Base-by-base conservation (phyloP, 768 basidiomycete genomes). In the Pisolithus orientalis region DNA sequence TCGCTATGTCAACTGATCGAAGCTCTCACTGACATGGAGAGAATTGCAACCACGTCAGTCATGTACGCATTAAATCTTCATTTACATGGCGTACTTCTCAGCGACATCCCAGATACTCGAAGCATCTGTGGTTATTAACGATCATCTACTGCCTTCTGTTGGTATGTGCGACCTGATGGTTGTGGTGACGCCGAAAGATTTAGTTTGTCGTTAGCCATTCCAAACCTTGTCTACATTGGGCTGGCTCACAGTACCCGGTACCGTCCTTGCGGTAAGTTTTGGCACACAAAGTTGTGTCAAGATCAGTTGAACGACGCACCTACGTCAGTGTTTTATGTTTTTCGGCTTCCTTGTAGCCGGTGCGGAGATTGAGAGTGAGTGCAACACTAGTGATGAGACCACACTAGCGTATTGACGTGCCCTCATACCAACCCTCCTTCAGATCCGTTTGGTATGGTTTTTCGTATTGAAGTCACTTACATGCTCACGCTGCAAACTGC, bases 281-380 rank as follows among this genome's bases (percentile, higher is more conserved):
- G 27, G 25, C 2, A 34, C 9, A n/a, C 31, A 16, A 4, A 17
- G 14, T 14, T 21, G 31, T 42, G 14, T 16, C 21, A 2, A 32
- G 9, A 6, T 32, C 13, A 13, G 5, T 17, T 29, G 24, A 42
- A 47, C 40, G 31, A n/a, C 11, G 32, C 37, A 50, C 9, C 29
- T 29, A 11, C 6, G 4, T 40, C 59, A 85, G 79, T 74, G 74
- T 54, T 84, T 85, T 63, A 73, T 84, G 53, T 87, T 84, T 72
- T 85, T 84, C 60, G 84, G 85, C 4, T 87, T 86, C 69, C 62
- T 87, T 55, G 80, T 82, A 46, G 83, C 84, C 17, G 84, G 84
- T 38, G 83, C 85, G 64, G 84, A 86, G 66, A 85, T 87, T 50
- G 83, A 86, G 65, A 84, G 84, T 85, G 54, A 60, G 81, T 69